These are phyloP conservation scores for Globisporangium cylindrosporum DNA, from an alignment of 352 stramenopile genomes.

Conservation along the genomic window DNA sequence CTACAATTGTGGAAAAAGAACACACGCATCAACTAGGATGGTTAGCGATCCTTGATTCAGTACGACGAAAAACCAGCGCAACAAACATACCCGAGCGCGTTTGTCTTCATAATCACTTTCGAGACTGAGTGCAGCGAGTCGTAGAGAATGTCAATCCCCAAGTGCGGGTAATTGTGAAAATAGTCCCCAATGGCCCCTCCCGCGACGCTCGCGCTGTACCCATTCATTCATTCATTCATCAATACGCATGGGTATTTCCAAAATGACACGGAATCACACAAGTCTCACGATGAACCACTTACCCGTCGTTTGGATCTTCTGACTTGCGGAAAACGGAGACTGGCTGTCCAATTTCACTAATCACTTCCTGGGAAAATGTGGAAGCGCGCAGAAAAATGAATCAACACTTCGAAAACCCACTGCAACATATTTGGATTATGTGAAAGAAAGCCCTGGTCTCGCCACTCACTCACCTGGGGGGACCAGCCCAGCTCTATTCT, in stretches of 20 bases:
- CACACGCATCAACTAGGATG: neutral
- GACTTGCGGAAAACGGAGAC: slow-evolving; percentile 79
- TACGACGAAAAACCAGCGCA: neutral
- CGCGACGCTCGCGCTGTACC: slow-evolving; percentile 39
- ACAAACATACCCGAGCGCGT: slow-evolving; percentile 54
- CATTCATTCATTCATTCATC: neutral
- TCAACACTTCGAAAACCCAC: neutral
- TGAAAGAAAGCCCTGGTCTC: neutral
- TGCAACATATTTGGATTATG: neutral
- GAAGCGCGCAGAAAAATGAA: neutral
- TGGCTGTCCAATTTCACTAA: slow-evolving; percentile 71
- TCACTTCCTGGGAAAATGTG: slow-evolving; percentile 44
- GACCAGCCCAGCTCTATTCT: slow-evolving; percentile 73
- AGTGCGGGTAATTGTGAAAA: slow-evolving; percentile 85
- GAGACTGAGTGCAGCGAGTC: slow-evolving; percentile 61
- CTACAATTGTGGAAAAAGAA: slow-evolving; percentile 19
- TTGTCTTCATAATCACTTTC: slow-evolving; percentile 83
- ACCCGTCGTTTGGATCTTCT: slow-evolving; percentile 70
- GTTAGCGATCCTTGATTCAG: neutral
- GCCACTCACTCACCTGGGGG: slow-evolving; percentile 47
- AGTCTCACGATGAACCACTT: slow-evolving; percentile 2
- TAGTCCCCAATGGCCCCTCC: slow-evolving; percentile 65
- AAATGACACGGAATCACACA: neutral
- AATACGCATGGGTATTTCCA: neutral
- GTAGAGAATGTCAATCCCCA: slow-evolving; percentile 79